Evolutionary conservation across 768 basidiomycete species (phyloP).

Genomic region (Lactarius sp.): DNA sequence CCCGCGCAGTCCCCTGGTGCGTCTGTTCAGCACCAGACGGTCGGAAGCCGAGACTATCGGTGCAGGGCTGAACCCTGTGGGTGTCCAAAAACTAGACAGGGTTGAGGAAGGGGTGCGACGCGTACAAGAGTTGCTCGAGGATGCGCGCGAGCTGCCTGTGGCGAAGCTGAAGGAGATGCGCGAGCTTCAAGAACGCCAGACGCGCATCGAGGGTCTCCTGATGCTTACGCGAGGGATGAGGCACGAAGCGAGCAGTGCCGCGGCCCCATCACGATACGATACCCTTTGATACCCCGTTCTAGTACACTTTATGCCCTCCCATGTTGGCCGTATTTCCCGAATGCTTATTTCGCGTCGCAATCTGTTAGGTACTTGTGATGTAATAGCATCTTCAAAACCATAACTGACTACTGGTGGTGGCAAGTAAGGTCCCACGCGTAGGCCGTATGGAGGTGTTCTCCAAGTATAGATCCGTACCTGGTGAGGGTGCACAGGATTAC

Average conservation of each 20-base stretch:
- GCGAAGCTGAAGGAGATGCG: slow-evolving; percentile 72
- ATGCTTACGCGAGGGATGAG: slow-evolving; percentile 65
- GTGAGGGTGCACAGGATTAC: too few species aligned
- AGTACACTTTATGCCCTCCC: neutral
- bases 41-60: slow-evolving; percentile 11
- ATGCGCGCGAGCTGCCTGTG: slow-evolving; percentile 59
- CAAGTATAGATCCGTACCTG: too few species aligned
- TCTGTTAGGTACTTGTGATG: neutral
- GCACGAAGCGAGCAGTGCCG: slow-evolving; percentile 30
- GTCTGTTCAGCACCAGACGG: slow-evolving; percentile 38
- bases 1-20: slow-evolving; percentile 45
- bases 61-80: slow-evolving; percentile 24
- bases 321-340: neutral
- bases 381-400: neutral
- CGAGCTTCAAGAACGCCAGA: slow-evolving; percentile 73
- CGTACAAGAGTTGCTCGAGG: slow-evolving; percentile 60
- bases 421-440: too few species aligned
- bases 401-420: too few species aligned
- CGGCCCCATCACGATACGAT: slow-evolving; percentile 21
- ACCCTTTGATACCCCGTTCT: slow-evolving; percentile 9
- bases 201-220: slow-evolving; percentile 68
- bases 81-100: slow-evolving; percentile 30
- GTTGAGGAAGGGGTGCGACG: slow-evolving; percentile 46
- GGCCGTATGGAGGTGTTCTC: too few species aligned
- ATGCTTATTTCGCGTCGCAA: neutral